Conservation (phyloP, 2,329 filamentous ascomycete species). For the Calonectria pteridis region DNA sequence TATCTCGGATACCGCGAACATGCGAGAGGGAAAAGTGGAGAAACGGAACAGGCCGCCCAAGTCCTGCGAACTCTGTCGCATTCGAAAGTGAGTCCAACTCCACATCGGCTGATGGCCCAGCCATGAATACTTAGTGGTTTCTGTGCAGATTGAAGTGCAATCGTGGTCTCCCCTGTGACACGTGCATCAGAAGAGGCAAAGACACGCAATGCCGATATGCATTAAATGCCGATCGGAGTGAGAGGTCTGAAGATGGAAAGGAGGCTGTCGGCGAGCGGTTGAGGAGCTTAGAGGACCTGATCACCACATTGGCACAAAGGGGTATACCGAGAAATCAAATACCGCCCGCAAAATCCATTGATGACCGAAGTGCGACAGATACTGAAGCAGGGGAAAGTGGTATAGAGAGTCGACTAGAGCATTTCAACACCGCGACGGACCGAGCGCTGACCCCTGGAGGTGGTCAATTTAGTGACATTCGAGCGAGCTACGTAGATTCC, state of each 20-base stretch:
- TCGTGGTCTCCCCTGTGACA: conserved; percentile 47
- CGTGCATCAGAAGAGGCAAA: conserved; percentile 45
- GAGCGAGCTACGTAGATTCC: conserved; percentile 45
- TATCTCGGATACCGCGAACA: background rate
- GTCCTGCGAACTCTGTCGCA: conserved; percentile 51
- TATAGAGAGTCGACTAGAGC: too few relatives aligned
- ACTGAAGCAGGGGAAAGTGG: background rate
- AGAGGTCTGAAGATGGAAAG: conserved; percentile 6
- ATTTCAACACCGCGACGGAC: background rate
- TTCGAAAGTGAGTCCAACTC: conserved; percentile 50
- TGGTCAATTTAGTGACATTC: background rate
- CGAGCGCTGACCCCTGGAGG: accelerated
- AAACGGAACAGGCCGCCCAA: conserved; percentile 51
- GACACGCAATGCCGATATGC: conserved; percentile 45
- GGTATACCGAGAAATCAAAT: background rate
- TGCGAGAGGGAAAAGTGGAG: conserved; percentile 42
- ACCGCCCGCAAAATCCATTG: background rate
- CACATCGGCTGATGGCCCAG: background rate
- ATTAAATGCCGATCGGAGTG: conserved; percentile 42
- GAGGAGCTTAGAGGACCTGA: conserved; percentile 46
- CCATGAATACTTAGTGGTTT: background rate
- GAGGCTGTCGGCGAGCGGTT: conserved; percentile 40
- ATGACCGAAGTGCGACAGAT: background rate
- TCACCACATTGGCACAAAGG: conserved; percentile 32
- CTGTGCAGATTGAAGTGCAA: conserved; percentile 48